phyloP scores from a whole-genome alignment of 208 protist species.

The Trypanosoma grayi region DNA sequence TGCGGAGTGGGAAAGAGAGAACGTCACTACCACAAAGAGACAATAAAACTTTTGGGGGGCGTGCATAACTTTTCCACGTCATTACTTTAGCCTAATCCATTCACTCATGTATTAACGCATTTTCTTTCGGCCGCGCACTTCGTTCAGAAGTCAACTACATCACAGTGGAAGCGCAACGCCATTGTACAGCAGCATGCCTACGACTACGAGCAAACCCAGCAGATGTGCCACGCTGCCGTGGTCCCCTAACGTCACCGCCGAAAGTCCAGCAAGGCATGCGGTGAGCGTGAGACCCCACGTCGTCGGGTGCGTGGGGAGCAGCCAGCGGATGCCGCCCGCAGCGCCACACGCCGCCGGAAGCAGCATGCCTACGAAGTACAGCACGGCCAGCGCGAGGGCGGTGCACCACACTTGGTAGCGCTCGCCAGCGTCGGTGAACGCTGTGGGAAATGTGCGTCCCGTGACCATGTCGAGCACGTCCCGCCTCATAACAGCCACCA shows the following conservation, averaged over 20 bases:
- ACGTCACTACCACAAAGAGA: too few species aligned
- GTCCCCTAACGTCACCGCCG: conserved; percentile 25
- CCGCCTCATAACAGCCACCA: background rate
- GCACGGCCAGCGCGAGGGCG: conserved; percentile 33
- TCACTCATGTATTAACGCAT: background rate
- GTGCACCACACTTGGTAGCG: conserved; percentile 22
- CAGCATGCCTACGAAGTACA: conserved; percentile 43
- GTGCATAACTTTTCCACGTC: too few species aligned
- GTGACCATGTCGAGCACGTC: background rate
- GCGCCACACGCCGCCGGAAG: conserved; percentile 35
- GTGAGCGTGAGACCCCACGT: conserved; percentile 56
- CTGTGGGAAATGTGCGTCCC: background rate
- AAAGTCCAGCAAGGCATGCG: conserved; percentile 25
- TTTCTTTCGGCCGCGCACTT: too few species aligned
- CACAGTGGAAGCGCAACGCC: conserved; percentile 31
- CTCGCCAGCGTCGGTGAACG: conserved; percentile 17
- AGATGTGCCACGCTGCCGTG: conserved; percentile 20
- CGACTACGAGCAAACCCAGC: conserved; percentile 17
- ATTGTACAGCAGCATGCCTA: conserved; percentile 50
- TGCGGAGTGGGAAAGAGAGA: background rate
- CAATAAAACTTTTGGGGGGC: too few species aligned
- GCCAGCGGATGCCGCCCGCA: conserved; percentile 27
- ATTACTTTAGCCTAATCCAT: background rate
- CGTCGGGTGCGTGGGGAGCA: conserved; percentile 67
- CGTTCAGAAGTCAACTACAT: background rate